Evolutionary conservation across 108 stramenopile genomes (phyloP), one percentile per base, ranked within the genome.

Genomic region (Cyclotella cryptica): DNA sequence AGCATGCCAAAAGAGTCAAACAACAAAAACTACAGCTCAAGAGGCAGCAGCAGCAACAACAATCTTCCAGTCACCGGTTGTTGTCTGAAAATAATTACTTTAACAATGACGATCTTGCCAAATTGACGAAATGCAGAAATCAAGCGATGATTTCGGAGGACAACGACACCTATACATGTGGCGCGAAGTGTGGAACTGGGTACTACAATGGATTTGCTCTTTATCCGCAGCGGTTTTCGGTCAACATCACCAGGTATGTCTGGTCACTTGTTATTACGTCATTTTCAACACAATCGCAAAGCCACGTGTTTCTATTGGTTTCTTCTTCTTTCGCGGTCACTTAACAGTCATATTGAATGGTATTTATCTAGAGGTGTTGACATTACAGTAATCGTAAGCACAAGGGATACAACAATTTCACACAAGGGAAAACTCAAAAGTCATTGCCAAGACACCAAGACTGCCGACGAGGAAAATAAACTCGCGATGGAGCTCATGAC

Each of bases 341-440:
- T 12, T n/a, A 39, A 13, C 60, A 54, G 62, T 14, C 84, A 85
- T 43, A 70, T 85, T 47, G 59, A 85, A 54, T 77, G 74, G 59
- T 85, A 85, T 68, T 59, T 63, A 10, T 51, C 66, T 24, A 74
- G 77, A 60, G 84, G 84, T 39, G 79, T 85, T 46, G 79, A 85
- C 28, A 43, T 67, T 26, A 61, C 53, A n/a, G 84, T 75, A 21
- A 41, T 85, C 26, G 5, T 85, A 43, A 63, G 74, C 14, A 53
- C 58, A 40, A 47, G 84, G 41, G 84, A 85, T 51, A 42, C 24
- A 18, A 63, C 84, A 24, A 69, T 84, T 40, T 69, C 68, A 14
- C 46, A 69, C 18, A 61, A 55, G n/a, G 70, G 74, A 27, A 69
- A 75, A 41, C 35, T 60, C 3, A 52, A 51, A 8, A 52, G 44